Evolutionary conservation across 2,329 filamentous ascomycete species (phyloP).

Genomic region (Colletotrichum lupini): DNA sequence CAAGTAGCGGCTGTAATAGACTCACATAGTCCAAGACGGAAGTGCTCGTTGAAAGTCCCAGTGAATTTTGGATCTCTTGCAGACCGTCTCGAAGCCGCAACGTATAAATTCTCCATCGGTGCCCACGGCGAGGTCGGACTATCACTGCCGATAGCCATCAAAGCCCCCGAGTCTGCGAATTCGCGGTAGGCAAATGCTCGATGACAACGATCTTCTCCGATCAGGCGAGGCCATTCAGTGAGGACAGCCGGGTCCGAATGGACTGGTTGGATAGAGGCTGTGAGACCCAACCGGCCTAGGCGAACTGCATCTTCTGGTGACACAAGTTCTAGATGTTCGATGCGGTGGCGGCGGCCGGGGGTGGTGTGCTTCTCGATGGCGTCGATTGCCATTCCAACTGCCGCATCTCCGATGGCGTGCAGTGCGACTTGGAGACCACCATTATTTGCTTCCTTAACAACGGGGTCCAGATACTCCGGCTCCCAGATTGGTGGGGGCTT

Average conservation of each 20-base stretch:
- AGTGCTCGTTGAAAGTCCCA: slow-evolving; percentile 61
- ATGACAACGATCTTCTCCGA: slow-evolving; percentile 64
- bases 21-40: slow-evolving; percentile 63
- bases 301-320: slow-evolving; percentile 64
- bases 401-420: slow-evolving; percentile 73
- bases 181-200: slow-evolving; percentile 73
- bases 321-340: slow-evolving; percentile 74
- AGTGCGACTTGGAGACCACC: slow-evolving; percentile 70
- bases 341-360: slow-evolving; percentile 65
- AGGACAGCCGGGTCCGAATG: slow-evolving; percentile 71
- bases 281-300: slow-evolving; percentile 69
- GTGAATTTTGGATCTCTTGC: slow-evolving; percentile 58
- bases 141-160: slow-evolving; percentile 68
- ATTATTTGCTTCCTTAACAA: slow-evolving; percentile 64
- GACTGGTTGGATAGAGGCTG: slow-evolving; percentile 68
- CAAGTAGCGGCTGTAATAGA: slow-evolving; percentile 64
- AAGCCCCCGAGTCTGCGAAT: slow-evolving; percentile 64
- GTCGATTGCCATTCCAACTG: slow-evolving; percentile 68
- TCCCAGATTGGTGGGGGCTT: slow-evolving; percentile 66
- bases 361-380: slow-evolving; percentile 57
- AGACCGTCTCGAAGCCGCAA: slow-evolving; percentile 67
- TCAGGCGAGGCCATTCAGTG: slow-evolving; percentile 67
- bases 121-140: slow-evolving; percentile 68
- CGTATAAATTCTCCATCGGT: slow-evolving; percentile 67
- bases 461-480: slow-evolving; percentile 59